These are phyloP conservation scores for Anthracocystis panici-leucophaei DNA, from an alignment of 1,284 basidiomycete genomes.

Conservation along the genomic window DNA sequence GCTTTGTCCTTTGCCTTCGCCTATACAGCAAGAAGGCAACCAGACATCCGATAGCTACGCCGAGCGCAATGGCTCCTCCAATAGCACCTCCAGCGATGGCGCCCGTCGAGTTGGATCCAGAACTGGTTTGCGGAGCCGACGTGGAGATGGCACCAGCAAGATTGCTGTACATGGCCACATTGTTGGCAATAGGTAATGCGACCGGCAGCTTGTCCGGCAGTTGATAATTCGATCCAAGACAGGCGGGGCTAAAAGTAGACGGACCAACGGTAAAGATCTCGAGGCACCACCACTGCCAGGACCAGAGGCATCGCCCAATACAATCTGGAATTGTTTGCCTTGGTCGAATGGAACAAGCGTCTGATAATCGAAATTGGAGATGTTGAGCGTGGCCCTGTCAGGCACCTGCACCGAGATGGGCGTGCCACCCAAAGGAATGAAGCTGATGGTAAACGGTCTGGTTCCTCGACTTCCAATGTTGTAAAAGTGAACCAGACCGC, in stretches of 20 bases:
- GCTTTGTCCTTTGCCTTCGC: conserved; percentile 44
- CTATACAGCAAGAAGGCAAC: conserved; percentile 50
- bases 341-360: conserved; percentile 37
- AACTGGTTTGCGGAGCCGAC: neutral
- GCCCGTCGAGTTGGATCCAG: conserved; percentile 22
- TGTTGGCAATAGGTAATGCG: conserved; percentile 35
- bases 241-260: conserved; percentile 14
- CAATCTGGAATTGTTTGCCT: conserved; percentile 53
- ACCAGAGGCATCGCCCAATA: conserved; percentile 51
- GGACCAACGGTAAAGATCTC: conserved; percentile 44
- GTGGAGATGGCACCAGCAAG: conserved; percentile 49
- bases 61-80: conserved; percentile 55
- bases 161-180: conserved; percentile 42
- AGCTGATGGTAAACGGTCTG: conserved; percentile 53
- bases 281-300: conserved; percentile 49
- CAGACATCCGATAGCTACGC: conserved; percentile 40
- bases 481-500: conserved; percentile 53
- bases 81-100: conserved; percentile 60
- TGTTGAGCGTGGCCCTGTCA: conserved; percentile 33
- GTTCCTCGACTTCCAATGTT: conserved; percentile 53
- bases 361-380: conserved; percentile 42
- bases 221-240: conserved; percentile 23
- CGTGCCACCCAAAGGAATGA: conserved; percentile 37
- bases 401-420: conserved; percentile 51
- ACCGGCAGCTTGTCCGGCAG: conserved; percentile 18